Conservation (phyloP, 2,329 filamentous ascomycete species). For the Aspergillus alliaceus region DNA sequence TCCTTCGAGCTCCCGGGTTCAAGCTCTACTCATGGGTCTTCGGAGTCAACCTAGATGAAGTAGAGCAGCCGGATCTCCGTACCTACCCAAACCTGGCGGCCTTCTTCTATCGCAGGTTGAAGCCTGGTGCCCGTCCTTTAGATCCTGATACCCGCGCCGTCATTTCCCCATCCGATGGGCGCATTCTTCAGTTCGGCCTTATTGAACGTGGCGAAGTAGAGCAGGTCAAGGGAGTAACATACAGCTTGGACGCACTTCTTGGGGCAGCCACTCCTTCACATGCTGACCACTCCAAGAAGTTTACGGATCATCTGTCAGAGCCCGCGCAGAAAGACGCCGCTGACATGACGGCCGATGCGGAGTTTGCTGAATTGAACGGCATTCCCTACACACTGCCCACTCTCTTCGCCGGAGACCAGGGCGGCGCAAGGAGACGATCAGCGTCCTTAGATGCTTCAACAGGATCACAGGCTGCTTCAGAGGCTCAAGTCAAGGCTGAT, state of each 20-base stretch:
- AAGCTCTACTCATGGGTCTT: conserved; percentile 89
- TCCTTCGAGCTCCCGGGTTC: conserved; percentile 83
- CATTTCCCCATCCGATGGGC: conserved; percentile 85
- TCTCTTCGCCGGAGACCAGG: conserved; percentile 69
- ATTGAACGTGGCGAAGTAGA: conserved; percentile 95
- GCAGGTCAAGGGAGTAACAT: conserved; percentile 98
- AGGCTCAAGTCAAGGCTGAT: conserved; percentile 80
- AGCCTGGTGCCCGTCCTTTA: conserved; percentile 81
- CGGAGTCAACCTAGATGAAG: conserved; percentile 85
- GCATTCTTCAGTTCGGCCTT: conserved; percentile 84
- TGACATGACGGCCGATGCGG: conserved; percentile 75
- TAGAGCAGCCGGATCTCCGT: conserved; percentile 83
- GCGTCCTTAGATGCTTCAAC: conserved; percentile 72
- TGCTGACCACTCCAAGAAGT: conserved; percentile 39
- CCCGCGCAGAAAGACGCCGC: conserved; percentile 53
- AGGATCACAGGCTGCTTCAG: conserved; percentile 65
- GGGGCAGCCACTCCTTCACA: conserved; percentile 58
- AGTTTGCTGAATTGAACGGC: conserved; percentile 91
- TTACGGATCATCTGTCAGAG: conserved; percentile 34
- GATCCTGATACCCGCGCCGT: conserved; percentile 78
- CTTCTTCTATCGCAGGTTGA: conserved; percentile 95
- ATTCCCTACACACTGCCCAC: conserved; percentile 92
- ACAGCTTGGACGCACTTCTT: conserved; percentile 88
- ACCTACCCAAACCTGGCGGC: conserved; percentile 88
- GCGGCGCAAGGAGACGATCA: conserved; percentile 48